A percentile compares a stretch with the other conserved stretches of the same genome.
Conservation (phyloP, 148 eudicot species). For the Fagopyrum tataricum region DNA sequence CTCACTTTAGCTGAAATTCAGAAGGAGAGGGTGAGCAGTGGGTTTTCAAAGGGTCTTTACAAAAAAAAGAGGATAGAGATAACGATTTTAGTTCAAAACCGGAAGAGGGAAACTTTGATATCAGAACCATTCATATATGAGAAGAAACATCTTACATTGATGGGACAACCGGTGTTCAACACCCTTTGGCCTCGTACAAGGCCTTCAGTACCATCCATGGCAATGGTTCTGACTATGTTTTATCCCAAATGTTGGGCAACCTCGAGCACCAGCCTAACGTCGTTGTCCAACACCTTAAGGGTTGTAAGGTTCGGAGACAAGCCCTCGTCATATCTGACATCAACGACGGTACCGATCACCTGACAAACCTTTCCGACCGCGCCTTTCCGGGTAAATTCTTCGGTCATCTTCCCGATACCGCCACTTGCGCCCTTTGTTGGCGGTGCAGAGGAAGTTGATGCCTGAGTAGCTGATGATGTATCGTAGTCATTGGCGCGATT, state of each 20-base stretch:
- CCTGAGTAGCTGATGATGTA: slow-evolving; percentile 34
- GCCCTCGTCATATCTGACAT: no score
- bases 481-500: slow-evolving; percentile 43
- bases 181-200: slow-evolving; percentile 85
- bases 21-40: no score
- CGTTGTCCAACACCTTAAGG: slow-evolving; percentile 71
- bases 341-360: no score
- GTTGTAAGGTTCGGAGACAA: slow-evolving; percentile 89
- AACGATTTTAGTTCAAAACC: no score
- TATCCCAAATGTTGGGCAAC: slow-evolving; percentile 98
- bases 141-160: slow-evolving; percentile 46
- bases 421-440: no score
- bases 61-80: no score
- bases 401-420: no score
- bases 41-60: no score
- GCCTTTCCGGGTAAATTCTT: no score
- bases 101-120: neutral
- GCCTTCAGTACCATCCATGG: slow-evolving; percentile 99
- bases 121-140: neutral
- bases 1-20: no score
- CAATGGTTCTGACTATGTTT: slow-evolving; percentile 82
- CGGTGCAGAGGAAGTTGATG: no score
- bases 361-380: no score
- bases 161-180: slow-evolving; percentile 91
- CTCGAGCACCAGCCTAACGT: slow-evolving; percentile 75